Conservation (phyloP, 1,284 basidiomycete species). For the Salmacisia buchloeana region DNA sequence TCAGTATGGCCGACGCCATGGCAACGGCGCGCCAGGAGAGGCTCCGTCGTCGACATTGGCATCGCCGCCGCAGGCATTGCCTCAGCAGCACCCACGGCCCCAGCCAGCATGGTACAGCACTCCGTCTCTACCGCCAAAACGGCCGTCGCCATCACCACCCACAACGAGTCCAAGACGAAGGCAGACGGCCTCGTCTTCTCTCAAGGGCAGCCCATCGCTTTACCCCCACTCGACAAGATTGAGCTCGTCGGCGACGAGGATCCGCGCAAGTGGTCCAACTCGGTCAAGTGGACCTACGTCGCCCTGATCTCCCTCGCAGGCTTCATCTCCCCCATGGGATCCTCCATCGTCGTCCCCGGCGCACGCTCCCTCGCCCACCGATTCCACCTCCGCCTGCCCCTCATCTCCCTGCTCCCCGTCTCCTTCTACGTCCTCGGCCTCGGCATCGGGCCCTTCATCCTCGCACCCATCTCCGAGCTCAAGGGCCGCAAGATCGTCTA, state of each 20-base stretch:
- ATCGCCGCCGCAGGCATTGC: no score
- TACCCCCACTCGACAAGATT: constrained; percentile 6
- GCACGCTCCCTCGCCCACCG: constrained; percentile 20
- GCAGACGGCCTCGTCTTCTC: no score
- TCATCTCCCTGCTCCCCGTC: constrained; percentile 30
- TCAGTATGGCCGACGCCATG: no score
- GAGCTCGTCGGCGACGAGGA: constrained; percentile 18
- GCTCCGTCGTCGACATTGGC: no score
- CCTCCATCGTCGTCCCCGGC: constrained; percentile 37
- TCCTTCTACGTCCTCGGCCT: constrained; percentile 36
- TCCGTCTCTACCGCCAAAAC: no score
- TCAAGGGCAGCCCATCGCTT: no score
- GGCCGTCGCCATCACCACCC: no score
- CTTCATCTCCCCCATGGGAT: constrained; percentile 43
- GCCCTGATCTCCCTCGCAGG: constrained; percentile 42
- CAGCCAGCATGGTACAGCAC: no score
- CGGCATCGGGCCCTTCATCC: constrained; percentile 53
- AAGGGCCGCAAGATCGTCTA: constrained; percentile 54
- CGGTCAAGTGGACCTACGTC: constrained; percentile 32
- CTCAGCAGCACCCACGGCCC: no score
- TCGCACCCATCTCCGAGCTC: constrained; percentile 54
- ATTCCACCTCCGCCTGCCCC: constrained; percentile 19
- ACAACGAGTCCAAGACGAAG: no score
- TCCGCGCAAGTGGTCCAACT: constrained; percentile 16
- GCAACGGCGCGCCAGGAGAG: no score